phyloP scores from a whole-genome alignment of 139 green algal genomes.

The Closterium sp. region DNA sequence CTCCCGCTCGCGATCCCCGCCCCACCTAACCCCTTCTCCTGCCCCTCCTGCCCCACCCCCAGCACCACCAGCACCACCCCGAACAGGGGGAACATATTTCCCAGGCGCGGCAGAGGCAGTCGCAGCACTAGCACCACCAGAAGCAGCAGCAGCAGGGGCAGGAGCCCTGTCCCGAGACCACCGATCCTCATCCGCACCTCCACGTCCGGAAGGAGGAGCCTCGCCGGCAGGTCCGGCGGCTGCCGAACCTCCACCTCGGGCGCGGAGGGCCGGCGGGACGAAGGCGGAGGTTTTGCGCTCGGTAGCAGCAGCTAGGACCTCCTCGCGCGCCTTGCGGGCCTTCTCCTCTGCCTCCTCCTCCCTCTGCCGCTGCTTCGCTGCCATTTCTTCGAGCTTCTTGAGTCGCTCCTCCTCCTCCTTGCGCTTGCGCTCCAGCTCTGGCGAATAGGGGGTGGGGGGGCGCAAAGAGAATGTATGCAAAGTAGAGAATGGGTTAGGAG shows the following conservation, averaged over 20 bases:
- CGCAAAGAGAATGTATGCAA: neutral
- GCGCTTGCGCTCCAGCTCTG: constrained; percentile 47
- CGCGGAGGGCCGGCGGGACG: neutral
- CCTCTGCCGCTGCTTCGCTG: constrained; percentile 45
- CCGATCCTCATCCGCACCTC: neutral
- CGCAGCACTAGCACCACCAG: no score
- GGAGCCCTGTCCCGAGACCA: neutral
- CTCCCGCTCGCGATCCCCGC: neutral
- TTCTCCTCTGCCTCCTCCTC: constrained; percentile 41
- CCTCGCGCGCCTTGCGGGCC: constrained; percentile 10
- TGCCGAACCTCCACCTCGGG: neutral
- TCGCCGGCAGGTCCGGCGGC: neutral
- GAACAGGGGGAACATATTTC: neutral
- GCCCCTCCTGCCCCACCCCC: neutral
- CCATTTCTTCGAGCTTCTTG: constrained; percentile 50
- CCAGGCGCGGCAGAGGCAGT: no score
- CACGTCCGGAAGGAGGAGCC: neutral
- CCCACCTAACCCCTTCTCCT: neutral
- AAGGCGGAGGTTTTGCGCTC: neutral
- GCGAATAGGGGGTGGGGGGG: neutral
- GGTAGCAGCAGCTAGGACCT: neutral
- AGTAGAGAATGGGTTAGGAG: no score
- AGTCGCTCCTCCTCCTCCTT: constrained; percentile 55
- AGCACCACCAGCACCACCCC: neutral
- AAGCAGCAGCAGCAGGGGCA: neutral